A percentile compares a stretch with the other conserved stretches of the same genome.
These are phyloP conservation scores for Xylaria palmicola DNA, from an alignment of 495 filamentous ascomycete species.

Conservation along the genomic window DNA sequence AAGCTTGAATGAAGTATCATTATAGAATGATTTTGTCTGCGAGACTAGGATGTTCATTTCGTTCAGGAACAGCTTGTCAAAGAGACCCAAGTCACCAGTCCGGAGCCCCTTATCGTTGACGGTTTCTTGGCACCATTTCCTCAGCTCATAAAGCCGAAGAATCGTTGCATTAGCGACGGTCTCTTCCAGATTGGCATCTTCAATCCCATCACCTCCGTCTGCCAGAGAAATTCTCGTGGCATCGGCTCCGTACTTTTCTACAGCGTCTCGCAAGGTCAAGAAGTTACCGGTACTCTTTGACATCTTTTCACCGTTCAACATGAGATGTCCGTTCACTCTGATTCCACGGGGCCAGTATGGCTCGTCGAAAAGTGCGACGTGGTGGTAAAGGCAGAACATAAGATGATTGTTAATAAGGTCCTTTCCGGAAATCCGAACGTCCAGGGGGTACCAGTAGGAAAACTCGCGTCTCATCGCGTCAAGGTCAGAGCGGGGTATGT, in stretches of 20 bases:
- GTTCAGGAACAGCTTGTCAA: conserved; percentile 90
- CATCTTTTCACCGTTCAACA: conserved; percentile 97
- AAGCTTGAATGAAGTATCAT: conserved; percentile 80
- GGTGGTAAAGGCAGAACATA: conserved; percentile 96
- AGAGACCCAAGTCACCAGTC: conserved; percentile 66
- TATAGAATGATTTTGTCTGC: conserved; percentile 74
- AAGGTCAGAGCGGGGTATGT: conserved; percentile 69
- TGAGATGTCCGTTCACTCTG: conserved; percentile 86
- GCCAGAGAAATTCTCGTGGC: conserved; percentile 88
- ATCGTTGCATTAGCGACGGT: conserved; percentile 88
- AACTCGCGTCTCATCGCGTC: conserved; percentile 84
- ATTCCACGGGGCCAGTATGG: conserved; percentile 85
- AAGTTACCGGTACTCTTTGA: conserved; percentile 94
- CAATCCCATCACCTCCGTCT: conserved; percentile 90
- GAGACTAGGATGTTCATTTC: conserved; percentile 83
- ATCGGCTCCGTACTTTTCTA: conserved; percentile 92
- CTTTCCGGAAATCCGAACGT: conserved; percentile 80
- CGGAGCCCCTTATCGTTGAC: conserved; percentile 68
- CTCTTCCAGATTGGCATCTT: conserved; percentile 98
- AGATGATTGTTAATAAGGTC: conserved; percentile 85
- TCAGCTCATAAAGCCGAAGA: conserved; percentile 77
- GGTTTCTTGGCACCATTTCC: conserved; percentile 90
- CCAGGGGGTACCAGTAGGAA: conserved; percentile 95
- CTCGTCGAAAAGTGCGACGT: conserved; percentile 80
- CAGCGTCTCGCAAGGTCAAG: conserved; percentile 80